Conservation (phyloP, 2,329 filamentous ascomycete species). For the Fusarium sulawesiense region DNA sequence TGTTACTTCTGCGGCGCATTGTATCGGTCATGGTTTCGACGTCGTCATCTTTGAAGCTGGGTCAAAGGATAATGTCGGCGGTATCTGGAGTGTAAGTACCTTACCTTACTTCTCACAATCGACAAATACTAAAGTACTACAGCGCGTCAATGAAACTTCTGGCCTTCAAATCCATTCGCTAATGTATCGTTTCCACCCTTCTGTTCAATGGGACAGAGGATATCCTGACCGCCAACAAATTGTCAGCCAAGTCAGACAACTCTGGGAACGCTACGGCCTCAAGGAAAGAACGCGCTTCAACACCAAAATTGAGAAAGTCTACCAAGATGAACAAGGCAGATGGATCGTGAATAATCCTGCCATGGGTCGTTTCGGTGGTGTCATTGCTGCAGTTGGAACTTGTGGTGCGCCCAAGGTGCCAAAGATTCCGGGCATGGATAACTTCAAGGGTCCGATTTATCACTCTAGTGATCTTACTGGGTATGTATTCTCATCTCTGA, state of each 20-base stretch:
- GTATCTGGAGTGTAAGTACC: slow-evolving; percentile 79
- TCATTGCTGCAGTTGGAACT: slow-evolving; percentile 82
- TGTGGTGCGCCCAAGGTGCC: slow-evolving; percentile 84
- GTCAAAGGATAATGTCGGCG: slow-evolving; percentile 72
- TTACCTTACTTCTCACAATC: not conserved
- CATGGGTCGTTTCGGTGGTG: slow-evolving; percentile 79
- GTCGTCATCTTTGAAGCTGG: slow-evolving; percentile 83
- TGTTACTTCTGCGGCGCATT: slow-evolving; percentile 83
- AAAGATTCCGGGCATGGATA: slow-evolving; percentile 74
- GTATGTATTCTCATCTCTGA: slow-evolving; percentile 40
- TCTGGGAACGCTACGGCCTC: slow-evolving; percentile 82
- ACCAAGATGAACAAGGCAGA: slow-evolving; percentile 73
- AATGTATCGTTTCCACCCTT: slow-evolving; percentile 91
- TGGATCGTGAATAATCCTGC: slow-evolving; percentile 82
- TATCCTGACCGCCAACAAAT: slow-evolving; percentile 84
- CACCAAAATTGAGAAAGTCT: slow-evolving; percentile 74
- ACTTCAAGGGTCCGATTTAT: slow-evolving; percentile 77
- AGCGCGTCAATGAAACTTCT: slow-evolving; percentile 85
- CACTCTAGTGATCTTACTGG: slow-evolving; percentile 81
- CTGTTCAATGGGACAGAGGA: slow-evolving; percentile 77
- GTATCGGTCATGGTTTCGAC: slow-evolving; percentile 86
- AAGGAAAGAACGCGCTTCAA: slow-evolving; percentile 78
- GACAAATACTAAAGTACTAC: not conserved
- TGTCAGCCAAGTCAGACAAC: slow-evolving; percentile 73
- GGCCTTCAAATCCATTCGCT: slow-evolving; percentile 85